Conservation (phyloP, 495 filamentous ascomycete species). For the Xylaria cubensis region DNA sequence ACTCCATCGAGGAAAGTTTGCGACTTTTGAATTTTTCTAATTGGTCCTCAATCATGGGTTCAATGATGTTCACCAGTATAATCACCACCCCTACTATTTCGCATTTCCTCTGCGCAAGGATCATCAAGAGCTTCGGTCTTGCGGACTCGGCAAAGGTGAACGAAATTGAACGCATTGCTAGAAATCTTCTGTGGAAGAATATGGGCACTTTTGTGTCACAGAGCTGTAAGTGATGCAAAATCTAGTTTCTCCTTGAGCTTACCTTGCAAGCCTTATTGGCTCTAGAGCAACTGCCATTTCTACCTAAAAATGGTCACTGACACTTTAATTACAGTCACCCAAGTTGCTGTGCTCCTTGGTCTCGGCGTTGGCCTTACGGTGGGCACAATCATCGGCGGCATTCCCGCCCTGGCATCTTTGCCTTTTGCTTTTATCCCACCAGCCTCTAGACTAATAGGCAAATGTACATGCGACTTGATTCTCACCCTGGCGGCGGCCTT, state of each 20-base stretch:
- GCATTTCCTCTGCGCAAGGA: conserved; percentile 30
- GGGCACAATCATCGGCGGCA: conserved; percentile 25
- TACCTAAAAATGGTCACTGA: neutral
- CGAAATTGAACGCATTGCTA: conserved; percentile 26
- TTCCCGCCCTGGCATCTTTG: conserved; percentile 26
- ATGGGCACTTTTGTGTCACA: conserved; percentile 27
- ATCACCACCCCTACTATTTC: conserved; percentile 27
- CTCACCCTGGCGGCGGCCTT: conserved; percentile 24
- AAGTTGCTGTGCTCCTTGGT: conserved; percentile 24
- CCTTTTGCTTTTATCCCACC: conserved; percentile 31
- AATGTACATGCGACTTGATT: conserved; percentile 24
- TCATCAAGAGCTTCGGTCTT: conserved; percentile 27
- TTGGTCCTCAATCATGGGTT: conserved; percentile 28
- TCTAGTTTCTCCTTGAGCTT: neutral
- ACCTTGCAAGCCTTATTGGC: neutral
- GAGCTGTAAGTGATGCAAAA: conserved; percentile 22
- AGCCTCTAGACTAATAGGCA: conserved; percentile 23
- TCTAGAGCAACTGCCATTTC: neutral
- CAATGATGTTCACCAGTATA: conserved; percentile 29
- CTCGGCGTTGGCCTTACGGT: conserved; percentile 26
- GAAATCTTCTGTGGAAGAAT: conserved; percentile 26
- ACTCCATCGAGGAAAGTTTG: conserved; percentile 27
- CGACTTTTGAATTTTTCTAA: conserved; percentile 28
- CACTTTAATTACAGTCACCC: conserved; percentile 10
- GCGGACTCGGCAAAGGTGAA: conserved; percentile 26